These are phyloP conservation scores for Eimeria praecox DNA, from an alignment of 169 alveolate species.

Conservation along the genomic window DNA sequence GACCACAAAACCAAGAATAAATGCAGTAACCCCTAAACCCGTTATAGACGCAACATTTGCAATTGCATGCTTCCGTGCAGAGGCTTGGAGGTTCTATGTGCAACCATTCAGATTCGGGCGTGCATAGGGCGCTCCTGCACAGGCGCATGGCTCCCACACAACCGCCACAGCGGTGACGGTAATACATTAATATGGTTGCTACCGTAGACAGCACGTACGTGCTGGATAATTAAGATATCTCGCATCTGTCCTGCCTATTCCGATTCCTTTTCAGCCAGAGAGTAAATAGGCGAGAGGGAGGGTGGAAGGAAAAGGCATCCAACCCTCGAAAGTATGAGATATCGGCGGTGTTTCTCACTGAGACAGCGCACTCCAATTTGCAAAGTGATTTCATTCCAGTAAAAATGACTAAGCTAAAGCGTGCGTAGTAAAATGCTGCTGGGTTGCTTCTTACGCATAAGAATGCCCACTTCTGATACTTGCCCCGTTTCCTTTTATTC, in stretches of 20 bases:
- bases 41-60: background rate
- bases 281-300: background rate
- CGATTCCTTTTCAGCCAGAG: no score
- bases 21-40: background rate
- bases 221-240: background rate
- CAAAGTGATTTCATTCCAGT: background rate
- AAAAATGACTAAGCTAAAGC: no score
- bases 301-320: background rate
- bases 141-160: background rate
- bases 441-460: background rate
- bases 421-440: background rate
- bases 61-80: background rate
- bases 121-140: no score
- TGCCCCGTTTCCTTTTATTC: background rate
- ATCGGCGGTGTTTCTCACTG: background rate
- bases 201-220: background rate
- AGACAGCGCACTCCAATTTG: background rate
- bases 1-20: background rate
- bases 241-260: background rate
- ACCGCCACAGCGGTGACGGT: background rate
- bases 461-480: background rate
- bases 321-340: background rate
- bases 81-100: background rate
- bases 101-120: no score
- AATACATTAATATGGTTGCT: background rate